These are phyloP conservation scores for Xylaria sp. DNA, from an alignment of 2,329 filamentous ascomycete species.

Conservation along the genomic window DNA sequence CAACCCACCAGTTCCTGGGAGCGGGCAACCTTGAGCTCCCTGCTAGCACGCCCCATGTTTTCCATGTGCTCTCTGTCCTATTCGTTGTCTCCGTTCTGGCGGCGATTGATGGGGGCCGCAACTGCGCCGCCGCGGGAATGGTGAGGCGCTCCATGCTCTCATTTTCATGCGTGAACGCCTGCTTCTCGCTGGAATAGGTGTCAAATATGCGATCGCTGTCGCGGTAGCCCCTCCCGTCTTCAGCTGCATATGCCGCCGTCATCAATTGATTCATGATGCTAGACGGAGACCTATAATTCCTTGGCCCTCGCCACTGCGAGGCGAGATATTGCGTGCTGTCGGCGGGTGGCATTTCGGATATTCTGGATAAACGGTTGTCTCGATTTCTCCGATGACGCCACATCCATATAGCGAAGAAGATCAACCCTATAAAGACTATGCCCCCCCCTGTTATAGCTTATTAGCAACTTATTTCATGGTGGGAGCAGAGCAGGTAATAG, in stretches of 20 bases:
- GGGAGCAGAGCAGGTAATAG: too few relatives aligned
- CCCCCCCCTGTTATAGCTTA: slow-evolving; percentile 8
- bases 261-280: slow-evolving; percentile 35
- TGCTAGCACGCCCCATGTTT: slow-evolving; percentile 28
- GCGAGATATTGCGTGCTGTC: slow-evolving; percentile 1
- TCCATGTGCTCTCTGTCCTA: slow-evolving; percentile 27
- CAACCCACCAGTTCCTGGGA: slow-evolving; percentile 28
- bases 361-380: neutral
- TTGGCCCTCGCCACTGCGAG: neutral
- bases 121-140: neutral
- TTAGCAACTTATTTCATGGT: neutral
- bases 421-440: slow-evolving; percentile 14
- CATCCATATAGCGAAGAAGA: slow-evolving; percentile 18
- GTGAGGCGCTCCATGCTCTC: slow-evolving; percentile 31
- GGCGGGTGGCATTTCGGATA: neutral
- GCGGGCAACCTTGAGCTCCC: slow-evolving; percentile 8
- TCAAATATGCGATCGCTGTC: slow-evolving; percentile 11
- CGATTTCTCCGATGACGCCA: slow-evolving; percentile 7
- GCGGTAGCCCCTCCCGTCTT: slow-evolving; percentile 22
- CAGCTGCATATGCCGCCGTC: slow-evolving; percentile 27
- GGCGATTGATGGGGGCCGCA: slow-evolving; percentile 23
- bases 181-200: slow-evolving; percentile 26
- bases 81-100: slow-evolving; percentile 26
- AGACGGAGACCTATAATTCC: slow-evolving; percentile 21
- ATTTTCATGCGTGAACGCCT: neutral